phyloP scores from a whole-genome alignment of 2,329 filamentous ascomycete genomes.

The Xylaria sp. region DNA sequence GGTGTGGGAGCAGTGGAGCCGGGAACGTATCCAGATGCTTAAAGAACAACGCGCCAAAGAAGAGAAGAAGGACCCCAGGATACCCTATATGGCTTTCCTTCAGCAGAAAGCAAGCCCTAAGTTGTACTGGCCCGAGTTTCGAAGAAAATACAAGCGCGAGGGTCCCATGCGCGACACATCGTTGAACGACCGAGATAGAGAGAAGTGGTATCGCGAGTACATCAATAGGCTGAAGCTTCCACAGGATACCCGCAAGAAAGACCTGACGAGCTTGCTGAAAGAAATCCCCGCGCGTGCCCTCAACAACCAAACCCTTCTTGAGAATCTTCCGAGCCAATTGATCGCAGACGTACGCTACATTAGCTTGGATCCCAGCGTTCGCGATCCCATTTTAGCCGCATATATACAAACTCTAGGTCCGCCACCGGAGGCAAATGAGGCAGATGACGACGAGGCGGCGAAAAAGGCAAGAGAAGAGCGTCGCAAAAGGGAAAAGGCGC shows the following conservation, averaged over 20 bases:
- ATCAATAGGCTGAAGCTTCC: slow-evolving; percentile 73
- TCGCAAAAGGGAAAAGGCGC: slow-evolving; percentile 71
- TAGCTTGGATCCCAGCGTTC: slow-evolving; percentile 67
- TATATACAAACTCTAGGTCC: slow-evolving; percentile 72
- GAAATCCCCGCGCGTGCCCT: slow-evolving; percentile 66
- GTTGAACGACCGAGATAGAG: slow-evolving; percentile 78
- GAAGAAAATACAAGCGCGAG: slow-evolving; percentile 87
- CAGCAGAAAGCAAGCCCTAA: slow-evolving; percentile 86
- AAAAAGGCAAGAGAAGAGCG: slow-evolving; percentile 61
- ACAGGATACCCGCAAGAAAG: slow-evolving; percentile 72
- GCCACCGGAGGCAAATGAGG: slow-evolving; percentile 57
- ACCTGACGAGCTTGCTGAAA: slow-evolving; percentile 73
- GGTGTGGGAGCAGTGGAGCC: slow-evolving; percentile 85
- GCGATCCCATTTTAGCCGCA: slow-evolving; percentile 72
- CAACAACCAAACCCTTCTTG: slow-evolving; percentile 66
- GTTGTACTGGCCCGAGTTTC: slow-evolving; percentile 97
- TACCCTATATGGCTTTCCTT: slow-evolving; percentile 84
- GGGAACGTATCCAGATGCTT: slow-evolving; percentile 76
- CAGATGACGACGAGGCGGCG: slow-evolving; percentile 63
- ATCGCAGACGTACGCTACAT: slow-evolving; percentile 76
- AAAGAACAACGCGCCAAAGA: slow-evolving; percentile 78
- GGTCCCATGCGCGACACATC: slow-evolving; percentile 78
- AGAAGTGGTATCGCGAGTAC: slow-evolving; percentile 82
- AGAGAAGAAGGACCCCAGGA: slow-evolving; percentile 82
- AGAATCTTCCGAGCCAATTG: slow-evolving; percentile 69